These are phyloP conservation scores for Crithidia mellificae DNA, from an alignment of 208 protist genomes.

Conservation along the genomic window DNA sequence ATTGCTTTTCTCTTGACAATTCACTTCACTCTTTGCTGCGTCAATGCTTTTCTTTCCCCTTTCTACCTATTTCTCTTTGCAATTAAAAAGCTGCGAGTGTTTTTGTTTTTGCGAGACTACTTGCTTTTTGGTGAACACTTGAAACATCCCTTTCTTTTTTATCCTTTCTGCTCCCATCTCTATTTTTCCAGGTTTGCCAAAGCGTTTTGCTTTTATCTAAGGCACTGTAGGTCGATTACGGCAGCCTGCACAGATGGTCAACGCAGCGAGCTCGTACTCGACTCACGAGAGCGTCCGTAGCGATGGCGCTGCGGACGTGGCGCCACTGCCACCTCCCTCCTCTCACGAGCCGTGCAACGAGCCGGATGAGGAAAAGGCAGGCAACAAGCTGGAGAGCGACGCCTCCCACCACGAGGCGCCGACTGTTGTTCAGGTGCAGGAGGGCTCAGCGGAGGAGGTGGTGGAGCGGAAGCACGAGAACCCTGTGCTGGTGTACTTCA, in stretches of 20 bases:
- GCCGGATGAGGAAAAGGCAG: not conserved
- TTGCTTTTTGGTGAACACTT: too few relatives aligned
- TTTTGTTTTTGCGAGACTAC: too few relatives aligned
- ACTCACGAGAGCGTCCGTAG: not conserved
- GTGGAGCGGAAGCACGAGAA: constrained; percentile 21
- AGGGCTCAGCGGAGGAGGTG: constrained; percentile 15
- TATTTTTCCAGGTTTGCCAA: too few relatives aligned
- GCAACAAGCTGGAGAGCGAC: constrained; percentile 7
- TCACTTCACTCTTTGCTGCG: too few relatives aligned
- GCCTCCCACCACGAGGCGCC: not conserved
- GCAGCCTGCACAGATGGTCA: too few relatives aligned
- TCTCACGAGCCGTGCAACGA: constrained; percentile 6
- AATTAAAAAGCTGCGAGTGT: too few relatives aligned
- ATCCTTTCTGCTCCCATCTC: too few relatives aligned
- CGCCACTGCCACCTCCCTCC: not conserved
- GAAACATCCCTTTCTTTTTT: too few relatives aligned
- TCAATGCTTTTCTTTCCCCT: too few relatives aligned
- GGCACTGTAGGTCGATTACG: too few relatives aligned
- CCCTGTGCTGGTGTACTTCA: constrained; percentile 36
- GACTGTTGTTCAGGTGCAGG: not conserved
- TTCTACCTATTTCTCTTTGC: too few relatives aligned
- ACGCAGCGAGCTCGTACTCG: not conserved
- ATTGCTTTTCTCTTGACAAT: too few relatives aligned
- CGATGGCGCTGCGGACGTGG: not conserved
- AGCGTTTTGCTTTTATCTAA: not conserved